These are phyloP conservation scores for Pseudodiploospora longispora DNA, from an alignment of 2,329 filamentous ascomycete species.

Conservation along the genomic window DNA sequence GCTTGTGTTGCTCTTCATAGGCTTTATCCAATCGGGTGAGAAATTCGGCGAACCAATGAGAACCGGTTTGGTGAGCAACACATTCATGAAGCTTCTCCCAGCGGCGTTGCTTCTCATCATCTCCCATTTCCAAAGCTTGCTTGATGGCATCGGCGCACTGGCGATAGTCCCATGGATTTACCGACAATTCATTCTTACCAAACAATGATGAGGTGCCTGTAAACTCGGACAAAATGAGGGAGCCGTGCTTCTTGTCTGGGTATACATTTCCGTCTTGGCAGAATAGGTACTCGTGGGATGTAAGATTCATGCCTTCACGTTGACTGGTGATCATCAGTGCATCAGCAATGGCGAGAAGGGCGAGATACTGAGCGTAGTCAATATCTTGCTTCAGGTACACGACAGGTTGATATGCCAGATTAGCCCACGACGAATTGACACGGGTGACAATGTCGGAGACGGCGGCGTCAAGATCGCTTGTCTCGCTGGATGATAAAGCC, in stretches of 20 bases:
- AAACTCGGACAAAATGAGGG: conserved; percentile 89
- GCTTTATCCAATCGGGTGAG: conserved; percentile 62
- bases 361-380: conserved; percentile 86
- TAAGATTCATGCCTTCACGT: conserved; percentile 95
- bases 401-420: conserved; percentile 82
- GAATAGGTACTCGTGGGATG: conserved; percentile 86
- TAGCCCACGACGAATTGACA: conserved; percentile 87
- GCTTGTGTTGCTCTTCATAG: conserved; percentile 75
- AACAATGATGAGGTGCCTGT: conserved; percentile 87
- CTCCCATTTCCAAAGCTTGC: conserved; percentile 70
- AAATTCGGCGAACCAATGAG: conserved; percentile 78
- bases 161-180: conserved; percentile 94
- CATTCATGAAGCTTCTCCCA: conserved; percentile 68
- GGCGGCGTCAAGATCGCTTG: conserved; percentile 76
- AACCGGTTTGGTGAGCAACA: conserved; percentile 74
- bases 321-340: conserved; percentile 90
- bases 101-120: conserved; percentile 62
- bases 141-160: conserved; percentile 82
- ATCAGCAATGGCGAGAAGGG: conserved; percentile 80
- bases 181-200: conserved; percentile 66
- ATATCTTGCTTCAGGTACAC: conserved; percentile 95
- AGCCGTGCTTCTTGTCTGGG: conserved; percentile 70
- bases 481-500: conserved; percentile 81
- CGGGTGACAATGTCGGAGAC: conserved; percentile 91
- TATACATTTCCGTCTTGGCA: conserved; percentile 77